A percentile compares a stretch with the other conserved stretches of the same genome.
Conservation (phyloP, 106 monocot genomes). For the Phalaenopsis equestris region DNA sequence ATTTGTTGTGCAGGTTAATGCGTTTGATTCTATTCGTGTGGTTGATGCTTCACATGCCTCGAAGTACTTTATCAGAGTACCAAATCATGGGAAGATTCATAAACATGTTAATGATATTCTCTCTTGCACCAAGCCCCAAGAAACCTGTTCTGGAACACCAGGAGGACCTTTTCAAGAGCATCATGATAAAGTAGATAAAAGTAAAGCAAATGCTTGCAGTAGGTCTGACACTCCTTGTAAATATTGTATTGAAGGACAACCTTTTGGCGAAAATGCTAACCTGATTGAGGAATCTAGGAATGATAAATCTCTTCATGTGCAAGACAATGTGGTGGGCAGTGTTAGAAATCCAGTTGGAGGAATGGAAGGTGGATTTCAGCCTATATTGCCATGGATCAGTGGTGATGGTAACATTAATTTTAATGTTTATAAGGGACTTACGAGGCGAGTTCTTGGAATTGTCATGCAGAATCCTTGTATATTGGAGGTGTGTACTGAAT, state of each 20-base stretch:
- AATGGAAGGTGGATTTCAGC: constrained; percentile 12
- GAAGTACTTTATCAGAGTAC: constrained; percentile 53
- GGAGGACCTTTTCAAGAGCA: constrained; percentile 8
- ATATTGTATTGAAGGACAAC: not conserved
- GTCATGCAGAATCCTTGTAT: constrained; percentile 95
- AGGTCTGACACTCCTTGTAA: constrained; percentile 9
- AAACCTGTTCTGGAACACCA: constrained; percentile 6
- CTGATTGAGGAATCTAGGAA: not conserved
- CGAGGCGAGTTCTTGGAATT: constrained; percentile 69
- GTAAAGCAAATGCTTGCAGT: constrained; percentile 37
- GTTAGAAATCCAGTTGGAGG: not conserved
- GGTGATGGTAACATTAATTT: constrained; percentile 74
- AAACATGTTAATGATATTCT: constrained; percentile 5
- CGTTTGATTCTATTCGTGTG: constrained; percentile 54
- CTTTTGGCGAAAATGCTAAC: not conserved
- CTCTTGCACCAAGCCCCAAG: constrained; percentile 11
- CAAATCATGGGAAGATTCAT: constrained; percentile 6
- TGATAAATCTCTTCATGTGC: constrained; percentile 3
- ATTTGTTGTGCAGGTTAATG: constrained; percentile 55
- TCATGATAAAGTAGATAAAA: constrained; percentile 6
- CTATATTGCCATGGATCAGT: constrained; percentile 93
- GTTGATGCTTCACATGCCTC: constrained; percentile 52
- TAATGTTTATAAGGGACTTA: constrained; percentile 64
- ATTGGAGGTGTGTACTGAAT: constrained; percentile 49
- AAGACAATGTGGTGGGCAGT: constrained; percentile 7